A percentile compares a stretch with the other conserved stretches of the same genome.
phyloP scores from a whole-genome alignment of 1,139 yeast species.

The Pichia sp. region DNA sequence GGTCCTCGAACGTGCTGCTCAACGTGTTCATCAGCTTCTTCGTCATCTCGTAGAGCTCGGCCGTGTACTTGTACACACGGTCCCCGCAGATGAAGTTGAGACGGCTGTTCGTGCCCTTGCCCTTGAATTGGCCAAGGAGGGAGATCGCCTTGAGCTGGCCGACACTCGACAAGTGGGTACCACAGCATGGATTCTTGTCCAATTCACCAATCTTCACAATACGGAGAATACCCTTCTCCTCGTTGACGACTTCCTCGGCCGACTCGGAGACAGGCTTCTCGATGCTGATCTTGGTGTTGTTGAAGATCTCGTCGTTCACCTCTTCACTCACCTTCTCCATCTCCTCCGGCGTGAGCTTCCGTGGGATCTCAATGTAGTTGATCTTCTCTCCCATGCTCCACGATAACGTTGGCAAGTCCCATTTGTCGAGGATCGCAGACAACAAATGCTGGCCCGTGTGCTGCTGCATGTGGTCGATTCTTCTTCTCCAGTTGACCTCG shows the following conservation, averaged over 20 bases:
- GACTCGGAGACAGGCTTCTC: conserved; percentile 64
- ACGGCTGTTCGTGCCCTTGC: conserved; percentile 72
- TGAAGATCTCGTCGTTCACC: conserved; percentile 56
- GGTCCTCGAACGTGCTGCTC: conserved; percentile 68
- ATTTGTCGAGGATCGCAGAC: conserved; percentile 72
- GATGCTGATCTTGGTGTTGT: conserved; percentile 55
- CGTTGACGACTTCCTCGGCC: conserved; percentile 1
- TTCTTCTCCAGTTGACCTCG: conserved; percentile 65
- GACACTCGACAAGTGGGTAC: conserved; percentile 74
- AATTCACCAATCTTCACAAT: conserved; percentile 75
- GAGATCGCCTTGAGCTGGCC: conserved; percentile 66
- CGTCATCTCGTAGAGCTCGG: conserved; percentile 47
- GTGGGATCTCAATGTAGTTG: conserved; percentile 72
- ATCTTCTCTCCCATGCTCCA: conserved; percentile 81
- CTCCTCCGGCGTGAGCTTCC: conserved; percentile 54
- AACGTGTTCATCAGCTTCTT: conserved; percentile 52
- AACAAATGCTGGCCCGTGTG: conserved; percentile 89
- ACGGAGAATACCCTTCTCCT: conserved; percentile 65
- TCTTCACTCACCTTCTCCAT: conserved; percentile 50
- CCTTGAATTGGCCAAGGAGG: conserved; percentile 61
- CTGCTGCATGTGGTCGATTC: conserved; percentile 87
- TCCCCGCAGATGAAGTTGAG: conserved; percentile 75
- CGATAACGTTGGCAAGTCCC: conserved; percentile 62
- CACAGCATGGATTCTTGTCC: conserved; percentile 85
- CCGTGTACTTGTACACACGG: conserved; percentile 56